These are phyloP conservation scores for Cladobotryum mycophilum DNA, from an alignment of 2,329 filamentous ascomycete species.

Conservation along the genomic window DNA sequence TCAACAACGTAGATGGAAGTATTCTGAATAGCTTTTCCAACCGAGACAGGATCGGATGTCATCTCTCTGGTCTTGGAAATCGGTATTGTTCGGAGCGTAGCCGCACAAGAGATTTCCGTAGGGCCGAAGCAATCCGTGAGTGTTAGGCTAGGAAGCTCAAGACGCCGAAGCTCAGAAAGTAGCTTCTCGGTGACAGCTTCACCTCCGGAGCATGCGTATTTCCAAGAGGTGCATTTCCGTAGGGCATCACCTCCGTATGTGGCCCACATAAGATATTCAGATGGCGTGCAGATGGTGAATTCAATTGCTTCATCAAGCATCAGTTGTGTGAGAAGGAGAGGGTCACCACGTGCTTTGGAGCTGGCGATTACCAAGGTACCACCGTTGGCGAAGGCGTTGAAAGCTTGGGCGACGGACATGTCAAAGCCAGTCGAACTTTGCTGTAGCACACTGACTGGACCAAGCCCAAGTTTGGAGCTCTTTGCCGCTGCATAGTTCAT, in stretches of 20 bases:
- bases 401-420: conserved; percentile 32
- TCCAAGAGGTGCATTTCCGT: conserved; percentile 1
- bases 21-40: conserved; percentile 21
- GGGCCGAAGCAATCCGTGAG: conserved; percentile 25
- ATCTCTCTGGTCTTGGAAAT: conserved; percentile 5
- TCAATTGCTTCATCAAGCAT: conserved; percentile 28
- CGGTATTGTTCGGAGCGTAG: conserved; percentile 5
- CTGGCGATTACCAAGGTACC: conserved; percentile 31
- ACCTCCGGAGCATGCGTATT: conserved; percentile 13
- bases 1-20: conserved; percentile 37
- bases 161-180: conserved; percentile 1
- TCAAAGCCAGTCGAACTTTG: conserved; percentile 37
- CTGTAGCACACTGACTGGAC: conserved; percentile 27
- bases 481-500: conserved; percentile 22
- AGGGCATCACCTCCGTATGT: conserved; percentile 15
- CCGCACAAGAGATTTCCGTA: conserved; percentile 19
- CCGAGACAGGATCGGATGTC: no score
- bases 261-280: conserved; percentile 27
- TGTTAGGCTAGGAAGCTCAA: neutral
- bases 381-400: conserved; percentile 29
- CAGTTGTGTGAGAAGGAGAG: neutral
- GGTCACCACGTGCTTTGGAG: neutral
- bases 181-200: conserved; percentile 14
- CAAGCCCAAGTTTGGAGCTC: conserved; percentile 13
- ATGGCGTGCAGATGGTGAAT: conserved; percentile 28